phyloP scores from a whole-genome alignment of 1,139 yeast species.

The Maudiozyma humilis region DNA sequence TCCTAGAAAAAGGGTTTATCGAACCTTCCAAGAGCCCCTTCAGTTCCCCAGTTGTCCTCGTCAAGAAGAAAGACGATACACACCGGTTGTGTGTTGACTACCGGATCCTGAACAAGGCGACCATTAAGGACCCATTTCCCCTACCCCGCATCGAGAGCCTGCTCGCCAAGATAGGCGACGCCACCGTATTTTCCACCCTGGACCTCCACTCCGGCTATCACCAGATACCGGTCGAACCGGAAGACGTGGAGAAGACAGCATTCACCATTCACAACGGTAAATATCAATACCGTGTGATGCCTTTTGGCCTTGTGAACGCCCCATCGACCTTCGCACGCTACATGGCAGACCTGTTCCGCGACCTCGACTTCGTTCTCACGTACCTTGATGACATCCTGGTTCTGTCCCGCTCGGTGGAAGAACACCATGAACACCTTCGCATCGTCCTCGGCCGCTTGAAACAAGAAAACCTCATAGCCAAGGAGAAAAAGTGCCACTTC shows the following conservation, averaged over 20 bases:
- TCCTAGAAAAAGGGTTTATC: conserved; percentile 14
- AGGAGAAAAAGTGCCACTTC: conserved; percentile 3
- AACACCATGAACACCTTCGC: conserved; percentile 4
- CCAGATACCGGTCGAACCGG: conserved; percentile 12
- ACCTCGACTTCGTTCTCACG: conserved; percentile 14
- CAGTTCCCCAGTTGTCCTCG: conserved; percentile 19
- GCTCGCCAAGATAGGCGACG: neutral
- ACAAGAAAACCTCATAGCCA: conserved; percentile 1
- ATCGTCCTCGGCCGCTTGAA: neutral
- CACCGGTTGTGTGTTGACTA: conserved; percentile 25
- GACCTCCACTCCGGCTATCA: conserved; percentile 14
- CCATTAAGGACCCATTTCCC: conserved; percentile 21
- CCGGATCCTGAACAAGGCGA: conserved; percentile 20
- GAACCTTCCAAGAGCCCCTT: conserved; percentile 15
- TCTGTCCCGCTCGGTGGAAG: neutral
- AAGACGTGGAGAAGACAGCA: conserved; percentile 10
- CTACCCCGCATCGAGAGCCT: conserved; percentile 21
- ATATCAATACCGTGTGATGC: conserved; percentile 13
- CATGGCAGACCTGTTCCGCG: conserved; percentile 14
- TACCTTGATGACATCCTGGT: conserved; percentile 28
- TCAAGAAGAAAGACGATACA: conserved; percentile 21
- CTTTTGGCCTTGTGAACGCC: conserved; percentile 12
- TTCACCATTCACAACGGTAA: conserved; percentile 14
- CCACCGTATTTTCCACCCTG: neutral
- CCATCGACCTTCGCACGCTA: conserved; percentile 11